Percentiles rank a stretch among this genome's conserved stretches.
These are phyloP conservation scores for Stevia rebaudiana DNA, from an alignment of 140 eudicot species.

Conservation along the genomic window DNA sequence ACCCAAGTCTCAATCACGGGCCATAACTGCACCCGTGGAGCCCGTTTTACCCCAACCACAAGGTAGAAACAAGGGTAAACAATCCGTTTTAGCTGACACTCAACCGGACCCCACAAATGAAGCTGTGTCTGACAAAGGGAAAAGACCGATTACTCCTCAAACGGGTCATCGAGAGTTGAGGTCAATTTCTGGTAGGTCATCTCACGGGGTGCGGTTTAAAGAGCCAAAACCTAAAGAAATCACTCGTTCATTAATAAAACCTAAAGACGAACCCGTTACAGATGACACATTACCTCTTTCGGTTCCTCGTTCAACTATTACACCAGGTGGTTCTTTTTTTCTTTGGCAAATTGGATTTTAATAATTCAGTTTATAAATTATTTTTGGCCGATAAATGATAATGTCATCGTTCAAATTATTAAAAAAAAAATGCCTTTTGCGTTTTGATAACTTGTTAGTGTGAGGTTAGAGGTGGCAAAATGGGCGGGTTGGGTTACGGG, in stretches of 20 bases:
- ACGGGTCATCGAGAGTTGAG: slow-evolving; percentile 30
- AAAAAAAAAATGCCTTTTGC: no score
- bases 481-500: background rate
- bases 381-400: no score
- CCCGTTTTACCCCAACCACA: slow-evolving; percentile 29
- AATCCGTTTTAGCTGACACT: slow-evolving; percentile 37
- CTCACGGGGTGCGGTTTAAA: no score
- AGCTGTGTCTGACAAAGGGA: slow-evolving; percentile 47
- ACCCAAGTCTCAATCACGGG: slow-evolving; percentile 24
- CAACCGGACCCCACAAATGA: slow-evolving; percentile 24
- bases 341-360: no score
- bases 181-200: slow-evolving; percentile 34
- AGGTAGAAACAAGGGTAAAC: slow-evolving; percentile 55
- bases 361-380: no score
- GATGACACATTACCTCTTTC: slow-evolving; percentile 45
- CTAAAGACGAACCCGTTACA: slow-evolving; percentile 71
- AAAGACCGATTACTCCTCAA: slow-evolving; percentile 43
- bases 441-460: background rate
- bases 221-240: slow-evolving; percentile 35
- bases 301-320: slow-evolving; percentile 37
- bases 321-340: slow-evolving; percentile 46
- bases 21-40: slow-evolving; percentile 2
- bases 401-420: no score
- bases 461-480: slow-evolving; percentile 3
- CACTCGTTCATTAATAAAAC: slow-evolving; percentile 34